phyloP scores from a whole-genome alignment of 2,329 filamentous ascomycete species.

The Fusarium sp. region DNA sequence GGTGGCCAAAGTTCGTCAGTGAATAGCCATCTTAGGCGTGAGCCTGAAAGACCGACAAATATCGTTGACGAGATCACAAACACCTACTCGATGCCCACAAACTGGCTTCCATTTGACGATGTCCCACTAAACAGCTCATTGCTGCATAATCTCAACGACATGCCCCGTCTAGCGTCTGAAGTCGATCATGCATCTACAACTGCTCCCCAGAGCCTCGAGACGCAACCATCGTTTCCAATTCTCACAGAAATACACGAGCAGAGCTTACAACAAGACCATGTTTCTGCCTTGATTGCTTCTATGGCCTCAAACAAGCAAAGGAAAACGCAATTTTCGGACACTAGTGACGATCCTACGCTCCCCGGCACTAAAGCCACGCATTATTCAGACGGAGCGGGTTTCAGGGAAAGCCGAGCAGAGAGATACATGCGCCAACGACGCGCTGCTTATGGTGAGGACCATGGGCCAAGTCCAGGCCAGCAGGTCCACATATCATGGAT shows the following conservation, averaged over 20 bases:
- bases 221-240: background rate
- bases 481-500: background rate
- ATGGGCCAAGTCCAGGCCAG: background rate
- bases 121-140: background rate
- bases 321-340: background rate
- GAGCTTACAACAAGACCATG: background rate
- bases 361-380: background rate
- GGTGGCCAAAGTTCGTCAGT: background rate
- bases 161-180: background rate
- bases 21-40: background rate
- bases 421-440: background rate
- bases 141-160: fast-evolving
- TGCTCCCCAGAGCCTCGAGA: background rate
- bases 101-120: background rate
- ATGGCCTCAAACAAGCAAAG: background rate
- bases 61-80: background rate
- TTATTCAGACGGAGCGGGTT: background rate
- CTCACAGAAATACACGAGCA: background rate
- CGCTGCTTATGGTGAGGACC: background rate
- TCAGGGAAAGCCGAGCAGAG: background rate
- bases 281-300: background rate
- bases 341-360: background rate
- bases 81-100: background rate
- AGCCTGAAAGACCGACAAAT: background rate
- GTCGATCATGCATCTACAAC: background rate